Base-by-base conservation (phyloP, 2,329 filamentous ascomycete species). In the Nothophoma quercina region DNA sequence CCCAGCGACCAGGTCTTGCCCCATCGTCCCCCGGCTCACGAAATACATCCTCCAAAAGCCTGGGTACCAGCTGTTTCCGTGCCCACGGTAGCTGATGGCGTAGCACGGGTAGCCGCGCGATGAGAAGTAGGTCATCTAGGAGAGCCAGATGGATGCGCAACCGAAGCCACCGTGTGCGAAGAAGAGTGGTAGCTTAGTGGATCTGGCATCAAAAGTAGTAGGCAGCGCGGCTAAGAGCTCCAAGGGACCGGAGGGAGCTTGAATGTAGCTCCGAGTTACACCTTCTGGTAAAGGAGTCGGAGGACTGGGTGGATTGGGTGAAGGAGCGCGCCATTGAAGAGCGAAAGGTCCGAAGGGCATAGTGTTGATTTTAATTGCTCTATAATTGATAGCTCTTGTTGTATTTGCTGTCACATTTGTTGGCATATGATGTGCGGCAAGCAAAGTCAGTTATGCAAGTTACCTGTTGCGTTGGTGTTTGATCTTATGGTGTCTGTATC, bases 141-240 rank as follows among this genome's bases (percentile, higher is more conserved):
- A 74, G 7, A 78, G 71, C 80, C 81, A 85, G 16, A 83, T 75
- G 64, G 77, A 78, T 7, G 82, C 83, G 46, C 74, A 75, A 32
- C 81, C 82, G 73, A 83, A 83, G 40, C 81, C 81, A 30, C 82
- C 82, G 56, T 85, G 82, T 26, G 78, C 71, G 67, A 84, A 83
- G 70, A 83, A 77, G 10, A 84, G 64, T 2, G 79, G 76, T 8
- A 75, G 65, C 12, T 65, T 62, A 23, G 45, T 18, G 22, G 29
- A 39, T 7, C 59, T 45, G 12, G n/a, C 5, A 13, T 35, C 29
- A n/a, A n/a, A n/a, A n/a, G n/a, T n/a, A n/a, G 16, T 16, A 1
- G 77, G 75, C 12, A 66, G 58, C n/a, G 76, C 77, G 50, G 72
- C 74, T 22, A 85, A 75, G 3, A 84, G 62, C 61, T 84, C 81